A percentile compares a stretch with the other conserved stretches of the same genome.
Evolutionary conservation across 2,329 filamentous ascomycete genomes (phyloP).

Genomic region (Seiridium unicorne): DNA sequence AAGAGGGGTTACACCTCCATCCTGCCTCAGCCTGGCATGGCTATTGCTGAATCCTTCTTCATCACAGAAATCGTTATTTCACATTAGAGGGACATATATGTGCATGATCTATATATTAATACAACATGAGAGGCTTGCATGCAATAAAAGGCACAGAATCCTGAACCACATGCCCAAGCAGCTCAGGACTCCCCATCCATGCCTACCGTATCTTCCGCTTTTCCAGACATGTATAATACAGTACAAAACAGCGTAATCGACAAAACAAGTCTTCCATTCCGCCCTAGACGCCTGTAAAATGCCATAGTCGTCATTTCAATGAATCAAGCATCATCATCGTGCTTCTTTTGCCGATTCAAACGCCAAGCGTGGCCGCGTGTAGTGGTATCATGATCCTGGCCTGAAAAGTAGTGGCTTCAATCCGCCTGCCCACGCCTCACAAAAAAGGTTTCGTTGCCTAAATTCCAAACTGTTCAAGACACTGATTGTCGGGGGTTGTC

Average conservation of each 20-base stretch:
- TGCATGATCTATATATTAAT: slow-evolving; percentile 1
- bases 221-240: slow-evolving; percentile 1
- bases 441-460: background rate
- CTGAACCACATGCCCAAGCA: slow-evolving; percentile 5
- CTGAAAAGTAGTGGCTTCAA: background rate
- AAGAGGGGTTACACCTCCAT: background rate
- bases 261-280: background rate
- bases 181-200: background rate
- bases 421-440: background rate
- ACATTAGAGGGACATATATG: too few relatives aligned
- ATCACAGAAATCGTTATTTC: background rate
- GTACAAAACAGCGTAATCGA: background rate
- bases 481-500: background rate
- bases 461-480: background rate
- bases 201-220: background rate
- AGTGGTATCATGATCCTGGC: slow-evolving; percentile 1
- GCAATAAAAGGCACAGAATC: background rate
- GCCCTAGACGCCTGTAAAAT: slow-evolving; percentile 2
- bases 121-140: background rate
- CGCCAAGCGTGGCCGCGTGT: slow-evolving; percentile 3
- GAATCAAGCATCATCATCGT: slow-evolving; percentile 2
- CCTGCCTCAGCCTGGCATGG: too few relatives aligned
- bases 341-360: background rate
- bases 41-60: background rate
- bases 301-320: slow-evolving; percentile 1